Conservation (phyloP, 2,329 filamentous ascomycete species). For the Dothideomycetes sp. region DNA sequence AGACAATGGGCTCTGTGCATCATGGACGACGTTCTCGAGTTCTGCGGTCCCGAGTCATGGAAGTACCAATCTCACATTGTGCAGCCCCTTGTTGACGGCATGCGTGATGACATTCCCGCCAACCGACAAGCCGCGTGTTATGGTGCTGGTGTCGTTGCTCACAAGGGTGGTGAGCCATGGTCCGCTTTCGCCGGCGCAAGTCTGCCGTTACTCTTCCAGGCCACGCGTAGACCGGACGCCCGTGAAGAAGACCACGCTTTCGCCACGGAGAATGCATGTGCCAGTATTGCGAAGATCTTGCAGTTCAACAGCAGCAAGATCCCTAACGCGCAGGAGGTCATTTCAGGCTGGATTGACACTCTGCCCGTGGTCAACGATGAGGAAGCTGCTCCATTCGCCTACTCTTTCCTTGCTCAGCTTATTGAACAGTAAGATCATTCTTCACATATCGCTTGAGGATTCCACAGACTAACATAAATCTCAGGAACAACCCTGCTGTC, state of each 20-base stretch:
- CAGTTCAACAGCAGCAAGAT: slow-evolving; percentile 78
- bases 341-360: slow-evolving; percentile 80
- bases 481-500: slow-evolving; percentile 75
- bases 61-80: slow-evolving; percentile 79
- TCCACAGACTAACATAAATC: slow-evolving; percentile 7
- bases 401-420: slow-evolving; percentile 79
- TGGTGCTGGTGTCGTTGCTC: slow-evolving; percentile 88
- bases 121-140: slow-evolving; percentile 95
- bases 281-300: slow-evolving; percentile 91
- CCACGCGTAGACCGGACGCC: slow-evolving; percentile 68
- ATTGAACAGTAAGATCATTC: slow-evolving; percentile 74
- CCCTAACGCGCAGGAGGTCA: slow-evolving; percentile 61
- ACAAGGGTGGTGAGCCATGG: slow-evolving; percentile 81
- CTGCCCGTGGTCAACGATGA: slow-evolving; percentile 90
- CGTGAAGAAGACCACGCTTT: slow-evolving; percentile 90
- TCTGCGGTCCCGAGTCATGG: slow-evolving; percentile 82
- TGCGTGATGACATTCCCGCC: slow-evolving; percentile 74
- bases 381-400: slow-evolving; percentile 92
- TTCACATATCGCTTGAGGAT: background rate
- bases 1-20: slow-evolving; percentile 99
- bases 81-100: slow-evolving; percentile 74
- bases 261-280: slow-evolving; percentile 93
- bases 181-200: slow-evolving; percentile 74
- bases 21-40: slow-evolving; percentile 95
- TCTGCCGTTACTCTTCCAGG: slow-evolving; percentile 73